These are phyloP conservation scores for Akebia trifoliata DNA, from an alignment of 164 flowering plant genomes.

Conservation along the genomic window DNA sequence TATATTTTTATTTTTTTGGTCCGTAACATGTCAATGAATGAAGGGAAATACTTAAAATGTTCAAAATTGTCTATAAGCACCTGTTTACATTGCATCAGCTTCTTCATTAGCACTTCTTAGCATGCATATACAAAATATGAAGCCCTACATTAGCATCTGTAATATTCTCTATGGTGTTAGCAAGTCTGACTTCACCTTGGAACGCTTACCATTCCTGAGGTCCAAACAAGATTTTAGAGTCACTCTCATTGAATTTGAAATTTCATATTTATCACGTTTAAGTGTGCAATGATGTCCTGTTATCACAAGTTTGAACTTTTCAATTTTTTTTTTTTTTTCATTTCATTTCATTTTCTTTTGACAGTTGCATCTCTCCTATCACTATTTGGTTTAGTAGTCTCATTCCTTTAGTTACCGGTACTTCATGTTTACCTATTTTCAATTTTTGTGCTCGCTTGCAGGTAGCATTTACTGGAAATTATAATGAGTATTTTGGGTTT, in stretches of 20 bases:
- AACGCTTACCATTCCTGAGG: background rate
- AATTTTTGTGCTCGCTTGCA: conserved; percentile 26
- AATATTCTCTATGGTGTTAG: background rate
- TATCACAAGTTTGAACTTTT: too few species aligned
- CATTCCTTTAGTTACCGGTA: background rate
- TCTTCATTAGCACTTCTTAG: background rate
- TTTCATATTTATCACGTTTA: background rate
- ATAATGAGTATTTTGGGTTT: conserved; percentile 86
- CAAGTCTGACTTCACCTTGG: background rate
- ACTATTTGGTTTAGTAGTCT: background rate
- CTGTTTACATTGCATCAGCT: background rate
- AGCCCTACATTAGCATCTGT: background rate
- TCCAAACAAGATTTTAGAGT: background rate
- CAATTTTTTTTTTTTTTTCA: too few species aligned
- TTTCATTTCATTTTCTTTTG: too few species aligned
- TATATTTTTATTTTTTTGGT: too few species aligned
- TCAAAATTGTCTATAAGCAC: too few species aligned
- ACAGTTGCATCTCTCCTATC: background rate
- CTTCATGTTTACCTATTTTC: background rate
- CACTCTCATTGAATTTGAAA: background rate
- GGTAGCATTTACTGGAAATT: conserved; percentile 93
- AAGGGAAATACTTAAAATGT: too few species aligned
- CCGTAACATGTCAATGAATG: too few species aligned
- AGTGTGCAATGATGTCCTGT: too few species aligned
- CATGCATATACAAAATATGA: background rate